Base-by-base conservation (phyloP, 75 land plant genomes). In the Picea sitchensis region DNA sequence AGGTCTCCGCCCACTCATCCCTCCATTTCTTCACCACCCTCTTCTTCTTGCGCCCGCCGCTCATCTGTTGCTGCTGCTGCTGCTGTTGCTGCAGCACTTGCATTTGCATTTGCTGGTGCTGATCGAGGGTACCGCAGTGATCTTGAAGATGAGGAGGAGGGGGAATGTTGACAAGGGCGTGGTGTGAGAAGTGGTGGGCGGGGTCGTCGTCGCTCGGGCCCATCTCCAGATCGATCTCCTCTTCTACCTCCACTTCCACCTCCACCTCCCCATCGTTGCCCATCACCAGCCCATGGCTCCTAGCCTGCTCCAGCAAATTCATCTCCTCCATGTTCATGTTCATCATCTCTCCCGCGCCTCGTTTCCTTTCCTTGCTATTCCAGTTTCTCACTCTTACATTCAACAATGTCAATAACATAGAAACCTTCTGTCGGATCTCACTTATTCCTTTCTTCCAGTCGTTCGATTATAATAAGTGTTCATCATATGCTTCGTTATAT, bases 1-100 rank as follows among this genome's bases (percentile, higher is more conserved):
- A 97, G 0, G 98, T 95, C 72, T 97, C 99, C 17, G 99, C 98
- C 99, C 99, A 97, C 82, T 96, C 99, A 75, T 97, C 98, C 67
- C 99, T 88, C 99, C 99, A 97, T 71, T 94, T 88, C 86, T 97
- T 97, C 59, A 97, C 98, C 26, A 97, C 99, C 76, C 86, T 87
- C 80, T 97, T 97, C 85, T 95, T 95, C 87, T 94, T 95, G 77
- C 94, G 81, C 59, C 56, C 84, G 86, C 26, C 87, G 91, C 79
- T 86, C 91, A 26, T 82, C 74, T 90, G 94, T 65, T 85, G 94
- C 76, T 92, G 81, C 57, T 89, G 96, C 31, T 79, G 72, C 56
- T 86, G 86, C n/a, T 90, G 92, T 76, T 89, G 92, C 4, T 32
- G 86, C 80, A 18, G 85, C 83, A 59, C 44, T 61, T 0, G 71